Conservation (phyloP, 176 grass and related monocot species). For the Alloteropsis semialata region DNA sequence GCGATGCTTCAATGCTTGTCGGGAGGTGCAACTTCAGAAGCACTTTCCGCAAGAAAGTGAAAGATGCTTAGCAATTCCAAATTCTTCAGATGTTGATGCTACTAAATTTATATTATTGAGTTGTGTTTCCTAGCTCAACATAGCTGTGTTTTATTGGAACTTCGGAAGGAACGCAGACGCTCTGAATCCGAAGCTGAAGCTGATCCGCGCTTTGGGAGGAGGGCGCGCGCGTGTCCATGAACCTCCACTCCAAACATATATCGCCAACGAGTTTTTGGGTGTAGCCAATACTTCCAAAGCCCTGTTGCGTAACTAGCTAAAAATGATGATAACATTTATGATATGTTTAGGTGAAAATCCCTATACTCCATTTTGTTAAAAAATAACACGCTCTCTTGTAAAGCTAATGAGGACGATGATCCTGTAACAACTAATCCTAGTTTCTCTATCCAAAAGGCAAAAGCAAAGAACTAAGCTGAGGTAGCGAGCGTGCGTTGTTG, state of each 20-base stretch:
- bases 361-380: neutral
- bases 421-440: neutral
- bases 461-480: neutral
- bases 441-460: neutral
- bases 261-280: neutral
- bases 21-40: neutral
- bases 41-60: slow-evolving; percentile 5
- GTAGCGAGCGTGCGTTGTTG: neutral
- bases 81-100: slow-evolving; percentile 10
- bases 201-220: neutral
- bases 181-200: neutral
- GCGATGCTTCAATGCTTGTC: neutral
- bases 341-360: neutral
- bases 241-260: neutral
- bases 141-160: neutral
- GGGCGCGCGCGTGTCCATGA: neutral
- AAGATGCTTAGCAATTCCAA: neutral
- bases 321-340: neutral
- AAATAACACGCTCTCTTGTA: neutral
- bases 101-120: neutral
- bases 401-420: neutral
- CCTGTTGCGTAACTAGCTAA: neutral
- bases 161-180: neutral
- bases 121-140: neutral
- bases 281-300: slow-evolving; percentile 4